Base-by-base conservation (phyloP, 2,329 filamentous ascomycete genomes). In the Sporothrix pseudoabietina region DNA sequence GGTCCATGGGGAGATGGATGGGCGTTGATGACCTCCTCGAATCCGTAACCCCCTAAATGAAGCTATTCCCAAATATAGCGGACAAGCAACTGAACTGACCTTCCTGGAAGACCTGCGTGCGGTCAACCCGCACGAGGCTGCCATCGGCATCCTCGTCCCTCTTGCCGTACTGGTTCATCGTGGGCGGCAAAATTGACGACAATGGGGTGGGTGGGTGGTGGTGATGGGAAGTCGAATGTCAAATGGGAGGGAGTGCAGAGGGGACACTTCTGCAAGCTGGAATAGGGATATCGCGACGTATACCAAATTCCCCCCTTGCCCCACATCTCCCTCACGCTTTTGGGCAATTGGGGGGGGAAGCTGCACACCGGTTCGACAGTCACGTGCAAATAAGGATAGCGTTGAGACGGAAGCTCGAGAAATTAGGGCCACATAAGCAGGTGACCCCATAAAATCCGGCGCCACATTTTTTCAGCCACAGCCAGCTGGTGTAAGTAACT, bases 71-170 rank as follows among this genome's bases (percentile, higher is more conserved):
- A 26, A 47, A 44, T 14, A n/a, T 2, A 35, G 52, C n/a, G 22
- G 22, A 26, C 7, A 12, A 54, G 52, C 22, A 78, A 86, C 81
- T 2, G 10, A 55, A 61, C 74, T 35, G 84, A 98, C 96, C 96
- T 91, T 99, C 96, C 87, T 98, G 96, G 83, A 98, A 98, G 77
- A 99, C 96, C 79, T 95, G 94, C 73, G 95, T 98, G 80, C 97
- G 92, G 86, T 99, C 96, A 80, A 98, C 94, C 88, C 95, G 97
- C 87, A 98, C 92, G 86, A 98, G 89, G 81, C 92, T 91, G 82
- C 91, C 89, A 82, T 98, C 95, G 81, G 91, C 93, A 87, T 99
- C 96, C 88, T 98, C 96, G 84, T 99, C 95, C 88, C 97, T 98
- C 87, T 99, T 99, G 87, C 95, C 91, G 89, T 96, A 97, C 41